Base-by-base conservation (phyloP, 495 filamentous ascomycete species). In the Aspergillus hancockii region DNA sequence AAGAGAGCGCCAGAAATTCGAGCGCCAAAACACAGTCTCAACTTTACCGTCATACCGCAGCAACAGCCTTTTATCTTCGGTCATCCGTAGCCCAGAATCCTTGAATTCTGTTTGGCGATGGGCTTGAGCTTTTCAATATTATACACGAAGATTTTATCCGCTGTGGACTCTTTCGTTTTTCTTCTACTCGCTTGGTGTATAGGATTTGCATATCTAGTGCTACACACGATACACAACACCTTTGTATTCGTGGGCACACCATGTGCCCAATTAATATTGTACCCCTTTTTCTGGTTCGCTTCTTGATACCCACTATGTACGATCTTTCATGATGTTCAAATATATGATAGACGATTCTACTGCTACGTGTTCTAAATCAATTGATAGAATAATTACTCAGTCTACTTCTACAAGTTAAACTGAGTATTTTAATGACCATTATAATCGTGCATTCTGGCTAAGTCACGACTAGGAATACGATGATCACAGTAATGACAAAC, bases 91-190 rank as follows among this genome's bases (percentile, higher is more conserved):
- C 12, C 66, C 67, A 19, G 66, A 68, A 5, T 68, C 69, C 4
- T 51, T 63, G n/a, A 67, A 70, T 6, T 68, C 65, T 0, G 73
- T 71, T 16, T 79, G 76, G 76, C 69, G 69, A 50, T 79, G 72
- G 71, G 75, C 70, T n/a, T 76, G 58, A 64, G 23, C 12, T 7
- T n/a, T 21, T 47, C 6, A 21, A n/a, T 2, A 3, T 41, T 41
- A 10, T 47, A 23, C 18, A 47, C 43, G n/a, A n/a, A n/a, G n/a
- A n/a, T n/a, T n/a, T n/a, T n/a, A n/a, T n/a, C n/a, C n/a, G n/a
- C n/a, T n/a, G n/a, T n/a, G n/a, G n/a, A n/a, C n/a, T n/a, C n/a
- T 47, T 47, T n/a, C 18, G 9, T 10, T 23, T 47, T 23, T 23
- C 21, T 23, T 40, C 2, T 40, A 40, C 36, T n/a, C 16, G 3